These are phyloP conservation scores for Penicillium cosmopolitanum DNA, from an alignment of 495 filamentous ascomycete species.

Conservation along the genomic window DNA sequence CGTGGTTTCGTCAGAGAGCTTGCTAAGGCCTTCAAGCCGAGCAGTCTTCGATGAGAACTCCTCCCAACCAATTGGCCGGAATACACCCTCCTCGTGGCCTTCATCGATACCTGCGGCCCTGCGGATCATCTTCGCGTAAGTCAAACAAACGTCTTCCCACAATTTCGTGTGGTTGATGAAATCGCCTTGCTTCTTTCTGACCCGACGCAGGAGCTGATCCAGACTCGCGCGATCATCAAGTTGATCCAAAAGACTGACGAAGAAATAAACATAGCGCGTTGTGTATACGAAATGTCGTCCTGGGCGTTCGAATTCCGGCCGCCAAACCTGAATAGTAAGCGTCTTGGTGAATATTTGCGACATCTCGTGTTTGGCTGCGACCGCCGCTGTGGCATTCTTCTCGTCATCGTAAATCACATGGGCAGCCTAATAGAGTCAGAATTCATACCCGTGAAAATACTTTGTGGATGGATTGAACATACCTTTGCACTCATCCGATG, in stretches of 20 bases:
- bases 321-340: constrained; percentile 94
- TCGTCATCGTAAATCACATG: constrained; percentile 70
- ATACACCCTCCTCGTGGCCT: constrained; percentile 73
- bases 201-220: constrained; percentile 77
- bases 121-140: constrained; percentile 74
- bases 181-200: constrained; percentile 80
- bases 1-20: constrained; percentile 44
- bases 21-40: constrained; percentile 55
- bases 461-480: constrained; percentile 11
- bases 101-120: constrained; percentile 65
- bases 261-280: constrained; percentile 82
- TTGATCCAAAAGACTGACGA: constrained; percentile 71
- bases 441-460: neutral
- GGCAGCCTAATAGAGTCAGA: constrained; percentile 54
- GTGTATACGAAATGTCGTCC: constrained; percentile 96
- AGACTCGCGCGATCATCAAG: constrained; percentile 78
- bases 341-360: constrained; percentile 94
- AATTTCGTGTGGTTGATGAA: constrained; percentile 83
- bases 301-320: constrained; percentile 86
- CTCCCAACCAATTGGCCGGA: constrained; percentile 77
- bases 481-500: constrained; percentile 85
- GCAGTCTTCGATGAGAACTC: constrained; percentile 71
- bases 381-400: constrained; percentile 50
- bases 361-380: constrained; percentile 73
- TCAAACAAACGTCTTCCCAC: constrained; percentile 78